Percentiles rank a stretch among this genome's conserved stretches.
Conservation (phyloP, 2,329 filamentous ascomycete species). For the Talaromyces pinophilus region DNA sequence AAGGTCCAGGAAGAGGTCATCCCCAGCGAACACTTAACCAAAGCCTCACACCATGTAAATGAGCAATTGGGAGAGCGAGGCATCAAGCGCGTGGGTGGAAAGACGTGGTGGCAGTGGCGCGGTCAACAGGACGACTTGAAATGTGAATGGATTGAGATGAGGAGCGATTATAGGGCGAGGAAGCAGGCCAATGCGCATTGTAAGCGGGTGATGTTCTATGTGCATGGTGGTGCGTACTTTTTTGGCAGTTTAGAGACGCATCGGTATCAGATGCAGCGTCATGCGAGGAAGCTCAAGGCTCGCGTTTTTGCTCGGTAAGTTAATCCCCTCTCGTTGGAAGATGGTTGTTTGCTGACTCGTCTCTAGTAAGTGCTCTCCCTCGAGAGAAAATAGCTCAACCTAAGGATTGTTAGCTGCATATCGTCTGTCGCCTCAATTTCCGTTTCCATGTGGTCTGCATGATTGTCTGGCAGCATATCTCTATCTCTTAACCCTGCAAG, state of each 20-base stretch:
- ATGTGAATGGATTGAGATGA: constrained; percentile 98
- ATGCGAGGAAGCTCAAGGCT: constrained; percentile 90
- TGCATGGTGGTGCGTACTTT: constrained; percentile 93
- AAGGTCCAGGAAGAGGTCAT: constrained; percentile 71
- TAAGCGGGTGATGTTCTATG: constrained; percentile 83
- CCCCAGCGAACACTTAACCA: constrained; percentile 61
- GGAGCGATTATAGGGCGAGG: constrained; percentile 72
- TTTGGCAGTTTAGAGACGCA: constrained; percentile 96
- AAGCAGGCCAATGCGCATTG: constrained; percentile 61
- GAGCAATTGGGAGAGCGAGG: constrained; percentile 77
- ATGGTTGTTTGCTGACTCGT: neutral
- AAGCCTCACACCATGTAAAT: constrained; percentile 67
- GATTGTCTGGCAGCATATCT: constrained; percentile 90
- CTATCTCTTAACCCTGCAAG: constrained; percentile 72
- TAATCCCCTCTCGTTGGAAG: neutral
- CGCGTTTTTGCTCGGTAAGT: constrained; percentile 72
- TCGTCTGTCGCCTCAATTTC: constrained; percentile 86
- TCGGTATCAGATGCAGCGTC: constrained; percentile 95
- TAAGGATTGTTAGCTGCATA: constrained; percentile 61
- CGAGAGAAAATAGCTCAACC: constrained; percentile 20
- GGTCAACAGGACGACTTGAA: constrained; percentile 64
- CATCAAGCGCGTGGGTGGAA: constrained; percentile 73
- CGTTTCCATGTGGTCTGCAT: constrained; percentile 88
- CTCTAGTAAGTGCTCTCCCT: constrained; percentile 9
- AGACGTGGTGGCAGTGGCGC: constrained; percentile 88